Conservation (phyloP, 495 filamentous ascomycete species). For the Articulospora tetracladia region DNA sequence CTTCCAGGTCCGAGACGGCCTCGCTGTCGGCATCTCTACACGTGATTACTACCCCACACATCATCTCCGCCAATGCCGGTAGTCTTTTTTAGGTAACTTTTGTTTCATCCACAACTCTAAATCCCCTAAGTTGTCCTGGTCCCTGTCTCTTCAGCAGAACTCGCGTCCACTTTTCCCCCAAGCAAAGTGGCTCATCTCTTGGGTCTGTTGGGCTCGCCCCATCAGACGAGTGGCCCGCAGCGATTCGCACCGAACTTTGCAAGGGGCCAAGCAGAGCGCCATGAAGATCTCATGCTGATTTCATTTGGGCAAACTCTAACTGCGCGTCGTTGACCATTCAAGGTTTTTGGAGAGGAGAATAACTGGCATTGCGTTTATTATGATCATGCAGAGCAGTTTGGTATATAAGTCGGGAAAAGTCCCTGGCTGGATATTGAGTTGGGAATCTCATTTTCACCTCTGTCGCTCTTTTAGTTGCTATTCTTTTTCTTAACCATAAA, state of each 20-base stretch:
- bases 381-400: neutral
- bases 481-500: neutral
- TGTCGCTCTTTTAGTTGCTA: neutral
- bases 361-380: neutral
- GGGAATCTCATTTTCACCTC: neutral
- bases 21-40: neutral
- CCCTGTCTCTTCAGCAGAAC: neutral
- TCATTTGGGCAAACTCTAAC: neutral
- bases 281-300: neutral
- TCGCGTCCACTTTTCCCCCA: neutral
- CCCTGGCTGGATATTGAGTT: neutral
- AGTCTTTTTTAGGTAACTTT: neutral
- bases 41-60: neutral
- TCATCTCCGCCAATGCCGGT: neutral
- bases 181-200: neutral
- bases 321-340: neutral
- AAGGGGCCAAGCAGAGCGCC: neutral
- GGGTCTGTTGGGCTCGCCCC: neutral
- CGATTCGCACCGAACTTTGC: neutral
- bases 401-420: neutral
- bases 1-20: neutral
- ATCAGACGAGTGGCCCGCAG: neutral
- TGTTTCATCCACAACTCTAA: slow-evolving; percentile 2
- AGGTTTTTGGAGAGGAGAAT: neutral
- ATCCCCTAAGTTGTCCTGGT: neutral